Percentiles rank a stretch among this genome's conserved stretches.
Conservation (phyloP, 768 basidiomycete species). For the Lepiota brunneoincarnata region DNA sequence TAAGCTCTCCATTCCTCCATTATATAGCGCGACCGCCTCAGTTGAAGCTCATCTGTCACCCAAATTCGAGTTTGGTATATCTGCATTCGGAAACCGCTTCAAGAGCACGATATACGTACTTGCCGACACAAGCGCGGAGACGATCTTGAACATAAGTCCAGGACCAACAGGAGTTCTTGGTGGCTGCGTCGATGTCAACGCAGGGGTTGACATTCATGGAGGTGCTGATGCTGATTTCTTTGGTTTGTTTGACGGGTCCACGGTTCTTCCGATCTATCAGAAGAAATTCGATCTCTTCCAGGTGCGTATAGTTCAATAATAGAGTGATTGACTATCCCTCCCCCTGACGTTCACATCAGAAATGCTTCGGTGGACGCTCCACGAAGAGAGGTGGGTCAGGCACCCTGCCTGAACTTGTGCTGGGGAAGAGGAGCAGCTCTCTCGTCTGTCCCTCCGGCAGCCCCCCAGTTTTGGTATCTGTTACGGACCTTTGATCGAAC, state of each 20-base stretch:
- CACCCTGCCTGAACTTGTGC: too few relatives aligned
- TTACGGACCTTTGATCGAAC: background rate
- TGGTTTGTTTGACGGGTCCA: slow-evolving; percentile 3
- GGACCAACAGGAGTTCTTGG: background rate
- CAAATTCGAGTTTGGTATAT: slow-evolving; percentile 40
- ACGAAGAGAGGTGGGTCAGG: too few relatives aligned
- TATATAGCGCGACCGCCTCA: slow-evolving; percentile 34
- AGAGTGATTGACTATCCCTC: background rate
- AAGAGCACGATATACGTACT: slow-evolving; percentile 39
- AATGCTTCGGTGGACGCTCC: background rate
- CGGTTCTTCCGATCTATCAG: background rate
- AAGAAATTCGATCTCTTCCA: slow-evolving; percentile 3
- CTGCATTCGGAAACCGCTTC: slow-evolving; percentile 34
- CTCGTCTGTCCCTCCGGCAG: background rate
- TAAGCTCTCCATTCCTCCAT: slow-evolving; percentile 36
- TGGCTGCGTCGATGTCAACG: slow-evolving; percentile 5
- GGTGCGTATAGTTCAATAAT: background rate
- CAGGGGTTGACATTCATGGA: slow-evolving; percentile 8
- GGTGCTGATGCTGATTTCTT: slow-evolving; percentile 10
- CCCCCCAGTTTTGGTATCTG: background rate
- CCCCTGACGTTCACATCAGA: background rate
- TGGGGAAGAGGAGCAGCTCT: background rate
- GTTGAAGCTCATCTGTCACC: slow-evolving; percentile 49
- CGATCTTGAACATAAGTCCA: slow-evolving; percentile 20
- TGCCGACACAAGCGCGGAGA: slow-evolving; percentile 33